Conservation (phyloP, 2,329 filamentous ascomycete species). For the Ceratocystis cubensis region DNA sequence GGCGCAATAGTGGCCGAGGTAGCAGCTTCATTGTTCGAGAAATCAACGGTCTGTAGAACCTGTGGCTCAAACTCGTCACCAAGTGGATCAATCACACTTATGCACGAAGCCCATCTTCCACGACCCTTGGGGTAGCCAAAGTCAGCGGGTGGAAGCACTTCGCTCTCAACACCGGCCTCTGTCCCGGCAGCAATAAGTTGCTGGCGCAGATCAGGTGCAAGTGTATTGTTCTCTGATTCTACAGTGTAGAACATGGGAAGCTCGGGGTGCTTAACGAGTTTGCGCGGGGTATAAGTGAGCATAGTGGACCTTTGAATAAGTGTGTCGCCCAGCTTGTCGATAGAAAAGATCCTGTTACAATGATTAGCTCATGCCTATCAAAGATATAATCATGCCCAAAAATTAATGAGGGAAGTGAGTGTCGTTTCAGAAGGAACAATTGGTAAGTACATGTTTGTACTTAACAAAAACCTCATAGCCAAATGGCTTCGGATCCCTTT, state of each 20-base stretch:
- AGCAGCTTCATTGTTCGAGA: slow-evolving; percentile 83
- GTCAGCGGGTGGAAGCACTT: slow-evolving; percentile 59
- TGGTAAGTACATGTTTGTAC: slow-evolving; percentile 45
- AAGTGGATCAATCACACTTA: slow-evolving; percentile 73
- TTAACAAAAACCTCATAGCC: slow-evolving; percentile 44
- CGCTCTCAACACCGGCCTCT: slow-evolving; percentile 59
- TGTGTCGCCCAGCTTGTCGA: slow-evolving; percentile 75
- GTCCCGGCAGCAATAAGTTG: slow-evolving; percentile 60
- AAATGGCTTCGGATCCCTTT: slow-evolving; percentile 43
- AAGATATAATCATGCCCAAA: slow-evolving; percentile 21
- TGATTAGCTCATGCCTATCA: slow-evolving; percentile 27
- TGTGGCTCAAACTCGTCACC: slow-evolving; percentile 36
- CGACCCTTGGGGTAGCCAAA: slow-evolving; percentile 79
- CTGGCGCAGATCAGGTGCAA: slow-evolving; percentile 66
- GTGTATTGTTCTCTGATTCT: slow-evolving; percentile 82
- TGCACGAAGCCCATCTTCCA: slow-evolving; percentile 90
- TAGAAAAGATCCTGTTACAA: slow-evolving; percentile 63
- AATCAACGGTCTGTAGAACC: slow-evolving; percentile 64
- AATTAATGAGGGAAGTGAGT: slow-evolving; percentile 22
- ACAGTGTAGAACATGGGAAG: slow-evolving; percentile 86
- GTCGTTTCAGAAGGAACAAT: slow-evolving; percentile 91
- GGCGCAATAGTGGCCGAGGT: slow-evolving; percentile 73
- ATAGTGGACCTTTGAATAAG: slow-evolving; percentile 77
- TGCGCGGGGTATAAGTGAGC: slow-evolving; percentile 79
- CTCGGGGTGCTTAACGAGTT: slow-evolving; percentile 77